Base-by-base conservation (phyloP, 495 filamentous ascomycete species). In the Aspergillus cristatus region DNA sequence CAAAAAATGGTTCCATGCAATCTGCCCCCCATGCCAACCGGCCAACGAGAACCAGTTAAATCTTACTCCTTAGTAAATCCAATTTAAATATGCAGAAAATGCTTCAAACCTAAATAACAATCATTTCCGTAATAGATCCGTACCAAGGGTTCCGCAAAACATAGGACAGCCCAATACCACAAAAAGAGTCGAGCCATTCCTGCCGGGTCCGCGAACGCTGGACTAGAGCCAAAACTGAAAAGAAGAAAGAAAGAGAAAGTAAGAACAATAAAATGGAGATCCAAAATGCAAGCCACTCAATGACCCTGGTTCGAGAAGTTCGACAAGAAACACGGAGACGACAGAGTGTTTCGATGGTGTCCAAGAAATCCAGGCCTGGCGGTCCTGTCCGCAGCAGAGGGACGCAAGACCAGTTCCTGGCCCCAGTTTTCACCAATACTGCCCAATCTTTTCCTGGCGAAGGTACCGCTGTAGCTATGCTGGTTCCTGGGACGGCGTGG, bases 261-360 rank as follows among this genome's bases (percentile, higher is more conserved):
- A 37, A 18, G 18, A 18, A 24, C 11, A 33, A 29, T 11, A 14
- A 42, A 35, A 35, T 34, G 31, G 35, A 24, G n/a, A 14, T 31
- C 17, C 32, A 35, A 34, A 30, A 35, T n/a, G n/a, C n/a, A n/a
- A n/a, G n/a, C n/a, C n/a, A n/a, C n/a, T n/a, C n/a, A n/a, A n/a
- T n/a, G n/a, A n/a, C n/a, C n/a, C n/a, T n/a, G n/a, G n/a, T n/a
- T n/a, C n/a, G n/a, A n/a, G n/a, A n/a, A n/a, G n/a, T 24, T 24
- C 4, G 20, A 24, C 20, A 24, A 24, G 20, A 51, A 26, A n/a
- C 41, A 43, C 32, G 52, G 52, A 6, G 52, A 47, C 6, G 52
- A 55, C 25, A 47, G 38, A 8, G 52, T 51, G 31, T 40, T 47
- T 11, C 52, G 45, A 33, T 55, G 48, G 7, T 24, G 20, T 24